Base-by-base conservation (phyloP, 2,329 filamentous ascomycete genomes). In the Curvularia verruculosa region DNA sequence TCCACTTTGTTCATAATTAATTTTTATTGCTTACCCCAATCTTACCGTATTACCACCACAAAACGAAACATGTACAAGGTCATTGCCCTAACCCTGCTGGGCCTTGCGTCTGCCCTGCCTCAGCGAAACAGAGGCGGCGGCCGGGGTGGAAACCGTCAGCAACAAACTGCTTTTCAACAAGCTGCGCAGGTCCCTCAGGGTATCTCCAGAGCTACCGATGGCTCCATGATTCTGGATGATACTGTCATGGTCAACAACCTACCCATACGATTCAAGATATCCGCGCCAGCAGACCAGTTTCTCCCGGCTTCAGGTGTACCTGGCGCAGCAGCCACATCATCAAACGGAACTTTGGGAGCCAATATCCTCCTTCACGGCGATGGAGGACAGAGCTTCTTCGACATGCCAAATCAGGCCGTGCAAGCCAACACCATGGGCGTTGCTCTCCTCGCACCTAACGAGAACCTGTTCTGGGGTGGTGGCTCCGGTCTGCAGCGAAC, bases 351-450 rank as follows among this genome's bases (percentile, higher is more conserved):
- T 5, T 73, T 83, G 28, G 73, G 72, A 48, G 76, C 84, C 6
- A 86, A 86, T 63, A 81, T 87, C 13, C 79, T 87, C 34, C 79
- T 87, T 3, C 84, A 87, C 68, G 84, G 84, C 48, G 84, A 87
- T 66, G 84, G 84, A 40, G 84, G 84, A 6, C 81, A 85, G 64
- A 84, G 82, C 12, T 85, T 85, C 78, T 83, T 84, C 71, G 82
- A 83, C 67, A 83, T 84, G 73, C 83, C 83, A 34, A 85, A 85
- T 70, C 81, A 85, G 63, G 80, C 78, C 18, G 80, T 84, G 10
- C 80, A 82, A 52, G 68, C 74, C 49, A 80, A 80, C 60, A 79
- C 83, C 29, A 82, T 83, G 69, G 83, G 83, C 58, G 81, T 84
- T 9, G 82, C 77, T 8, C 72, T 85, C 1, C 80, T 86, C 12